These are phyloP conservation scores for Uronychia binucleata DNA, from an alignment of 73 alveolate species.

Conservation along the genomic window DNA sequence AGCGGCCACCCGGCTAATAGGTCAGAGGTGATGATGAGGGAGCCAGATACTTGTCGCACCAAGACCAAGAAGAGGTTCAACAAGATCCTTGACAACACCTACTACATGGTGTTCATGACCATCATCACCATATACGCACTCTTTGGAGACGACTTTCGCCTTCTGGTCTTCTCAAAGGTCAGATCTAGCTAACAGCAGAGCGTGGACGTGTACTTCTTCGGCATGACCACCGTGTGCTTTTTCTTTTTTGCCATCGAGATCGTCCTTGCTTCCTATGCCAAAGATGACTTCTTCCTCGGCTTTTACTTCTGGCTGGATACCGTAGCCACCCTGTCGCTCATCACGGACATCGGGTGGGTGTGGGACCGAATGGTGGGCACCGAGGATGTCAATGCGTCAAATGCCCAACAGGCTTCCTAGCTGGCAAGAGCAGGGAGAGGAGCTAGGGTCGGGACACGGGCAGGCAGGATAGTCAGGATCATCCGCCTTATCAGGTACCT, in stretches of 20 bases:
- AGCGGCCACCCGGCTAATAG: neutral
- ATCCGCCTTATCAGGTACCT: slow-evolving; percentile 38
- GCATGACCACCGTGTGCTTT: slow-evolving; percentile 47
- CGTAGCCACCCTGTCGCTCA: slow-evolving; percentile 73
- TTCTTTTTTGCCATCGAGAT: slow-evolving; percentile 66
- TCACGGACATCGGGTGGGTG: slow-evolving; percentile 88
- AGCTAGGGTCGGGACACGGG: slow-evolving; percentile 76
- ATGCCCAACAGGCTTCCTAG: slow-evolving; percentile 65
- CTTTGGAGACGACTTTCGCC: slow-evolving; percentile 87
- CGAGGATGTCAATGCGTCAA: slow-evolving; percentile 56
- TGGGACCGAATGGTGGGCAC: slow-evolving; percentile 70
- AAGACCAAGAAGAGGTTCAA: neutral
- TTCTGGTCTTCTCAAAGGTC: slow-evolving; percentile 45
- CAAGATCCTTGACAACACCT: slow-evolving; percentile 20
- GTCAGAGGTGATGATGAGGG: neutral
- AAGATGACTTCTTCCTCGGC: slow-evolving; percentile 66
- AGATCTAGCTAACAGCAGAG: no score
- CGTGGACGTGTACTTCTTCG: slow-evolving; percentile 68
- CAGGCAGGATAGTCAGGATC: slow-evolving; percentile 67
- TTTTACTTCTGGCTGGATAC: slow-evolving; percentile 91
- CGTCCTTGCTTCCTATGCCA: slow-evolving; percentile 46
- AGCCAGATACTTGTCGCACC: neutral
- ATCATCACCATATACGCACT: slow-evolving; percentile 81
- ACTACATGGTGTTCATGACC: slow-evolving; percentile 64
- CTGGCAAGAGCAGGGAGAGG: slow-evolving; percentile 76